Conservation (phyloP, 2,329 filamentous ascomycete genomes). For the Phyllosticta ampelicida region DNA sequence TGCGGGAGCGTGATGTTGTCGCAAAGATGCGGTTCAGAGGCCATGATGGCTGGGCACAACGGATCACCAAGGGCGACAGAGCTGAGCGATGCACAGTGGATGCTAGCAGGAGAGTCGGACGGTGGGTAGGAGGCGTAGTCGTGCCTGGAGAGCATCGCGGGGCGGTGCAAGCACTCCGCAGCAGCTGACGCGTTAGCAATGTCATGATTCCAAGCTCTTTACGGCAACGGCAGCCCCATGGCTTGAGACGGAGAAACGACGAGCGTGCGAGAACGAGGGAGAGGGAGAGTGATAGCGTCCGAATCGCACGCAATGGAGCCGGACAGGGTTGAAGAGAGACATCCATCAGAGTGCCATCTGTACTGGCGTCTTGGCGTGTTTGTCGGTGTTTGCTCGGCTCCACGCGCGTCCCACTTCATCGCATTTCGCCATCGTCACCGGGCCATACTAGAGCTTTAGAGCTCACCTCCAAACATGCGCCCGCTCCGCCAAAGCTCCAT, state of each 20-base stretch:
- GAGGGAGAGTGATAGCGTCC: neutral
- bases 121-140: neutral
- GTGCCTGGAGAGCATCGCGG: slow-evolving; percentile 6
- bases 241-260: neutral
- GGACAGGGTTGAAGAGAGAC: neutral
- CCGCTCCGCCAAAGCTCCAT: slow-evolving; percentile 4
- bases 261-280: neutral
- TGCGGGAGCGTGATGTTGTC: slow-evolving; percentile 33
- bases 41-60: slow-evolving; percentile 12
- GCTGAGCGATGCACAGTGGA: neutral
- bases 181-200: slow-evolving; percentile 27
- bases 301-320: slow-evolving; percentile 6
- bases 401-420: neutral
- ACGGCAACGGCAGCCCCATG: slow-evolving; percentile 4
- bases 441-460: neutral
- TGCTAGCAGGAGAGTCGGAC: neutral
- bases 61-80: slow-evolving; percentile 18
- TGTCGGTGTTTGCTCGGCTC: neutral
- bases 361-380: neutral
- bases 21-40: slow-evolving; percentile 31
- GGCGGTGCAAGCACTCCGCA: slow-evolving; percentile 20
- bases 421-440: neutral
- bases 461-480: slow-evolving; percentile 6
- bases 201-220: slow-evolving; percentile 10
- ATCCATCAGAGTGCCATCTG: neutral